Conservation (phyloP, 2,329 filamentous ascomycete species). For the Arthrobotrys conoides region DNA sequence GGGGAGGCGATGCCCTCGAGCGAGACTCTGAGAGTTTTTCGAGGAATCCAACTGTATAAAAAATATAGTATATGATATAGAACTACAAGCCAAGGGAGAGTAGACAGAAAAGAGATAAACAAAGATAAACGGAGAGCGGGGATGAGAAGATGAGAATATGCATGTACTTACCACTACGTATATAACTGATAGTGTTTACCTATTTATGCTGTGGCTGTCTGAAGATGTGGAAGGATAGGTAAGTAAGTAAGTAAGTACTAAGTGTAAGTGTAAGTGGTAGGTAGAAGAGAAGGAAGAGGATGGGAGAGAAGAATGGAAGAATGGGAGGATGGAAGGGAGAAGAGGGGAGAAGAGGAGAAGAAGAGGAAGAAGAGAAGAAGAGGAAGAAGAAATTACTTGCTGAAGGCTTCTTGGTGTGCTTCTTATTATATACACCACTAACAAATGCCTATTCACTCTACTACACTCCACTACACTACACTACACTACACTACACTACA, state of each 20-base stretch:
- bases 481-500: background rate
- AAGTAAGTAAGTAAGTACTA: no score
- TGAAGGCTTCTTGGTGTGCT: conserved; percentile 38
- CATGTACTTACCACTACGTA: background rate
- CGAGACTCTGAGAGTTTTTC: no score
- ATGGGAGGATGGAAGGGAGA: background rate
- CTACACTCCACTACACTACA: background rate
- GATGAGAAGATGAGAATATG: no score
- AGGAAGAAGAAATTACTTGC: conserved; percentile 58
- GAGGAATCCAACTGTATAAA: background rate
- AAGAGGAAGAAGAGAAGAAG: conserved; percentile 57
- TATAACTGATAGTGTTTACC: background rate
- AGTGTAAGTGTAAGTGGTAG: background rate
- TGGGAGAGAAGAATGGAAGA: no score
- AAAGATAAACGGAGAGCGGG: no score
- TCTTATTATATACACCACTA: conserved; percentile 60
- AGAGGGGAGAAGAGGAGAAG: background rate
- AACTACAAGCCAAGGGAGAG: no score
- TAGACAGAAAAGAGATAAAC: no score
- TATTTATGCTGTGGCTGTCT: background rate
- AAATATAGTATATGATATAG: no score
- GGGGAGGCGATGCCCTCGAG: no score
- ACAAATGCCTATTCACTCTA: conserved; percentile 42
- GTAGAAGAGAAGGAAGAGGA: background rate
- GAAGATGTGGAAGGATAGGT: background rate